Percentiles rank a stretch among this genome's conserved stretches.
Conservation (phyloP, 2,329 filamentous ascomycete genomes). For the Sporothrix inflata region DNA sequence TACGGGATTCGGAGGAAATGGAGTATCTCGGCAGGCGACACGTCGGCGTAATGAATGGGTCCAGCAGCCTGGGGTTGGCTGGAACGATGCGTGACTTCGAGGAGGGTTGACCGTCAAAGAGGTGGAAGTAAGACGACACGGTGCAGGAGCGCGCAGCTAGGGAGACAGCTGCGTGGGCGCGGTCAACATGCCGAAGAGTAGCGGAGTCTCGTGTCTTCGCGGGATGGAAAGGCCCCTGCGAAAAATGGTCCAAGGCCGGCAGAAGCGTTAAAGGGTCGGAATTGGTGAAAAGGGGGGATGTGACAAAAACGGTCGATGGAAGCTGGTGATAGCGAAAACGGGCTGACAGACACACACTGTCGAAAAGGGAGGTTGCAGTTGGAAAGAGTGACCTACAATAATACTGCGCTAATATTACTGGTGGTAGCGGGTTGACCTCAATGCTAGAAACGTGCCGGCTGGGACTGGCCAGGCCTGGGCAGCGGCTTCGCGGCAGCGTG, state of each 20-base stretch:
- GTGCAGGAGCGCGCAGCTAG: background rate
- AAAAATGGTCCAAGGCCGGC: background rate
- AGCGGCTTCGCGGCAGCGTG: background rate
- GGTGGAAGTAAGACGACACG: background rate
- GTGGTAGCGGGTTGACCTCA: background rate
- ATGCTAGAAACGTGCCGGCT: background rate
- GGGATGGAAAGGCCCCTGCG: no score
- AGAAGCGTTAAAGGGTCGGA: no score
- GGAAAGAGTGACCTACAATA: conserved; percentile 1
- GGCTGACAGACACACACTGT: conserved; percentile 8
- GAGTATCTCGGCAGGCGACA: background rate
- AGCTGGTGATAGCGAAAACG: conserved; percentile 7
- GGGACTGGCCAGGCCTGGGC: background rate
- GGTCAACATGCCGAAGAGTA: background rate
- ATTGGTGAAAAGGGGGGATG: background rate
- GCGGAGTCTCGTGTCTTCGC: background rate
- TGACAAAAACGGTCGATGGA: background rate
- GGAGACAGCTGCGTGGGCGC: conserved; percentile 9
- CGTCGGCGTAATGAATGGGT: background rate
- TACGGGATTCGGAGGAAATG: background rate
- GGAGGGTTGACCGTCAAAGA: background rate
- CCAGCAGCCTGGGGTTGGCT: background rate
- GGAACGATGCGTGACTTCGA: background rate
- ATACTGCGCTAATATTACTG: conserved; percentile 7
- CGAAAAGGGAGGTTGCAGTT: no score